These are phyloP conservation scores for Erythrobasidium hasegawianum DNA, from an alignment of 1,284 basidiomycete species.

Conservation along the genomic window DNA sequence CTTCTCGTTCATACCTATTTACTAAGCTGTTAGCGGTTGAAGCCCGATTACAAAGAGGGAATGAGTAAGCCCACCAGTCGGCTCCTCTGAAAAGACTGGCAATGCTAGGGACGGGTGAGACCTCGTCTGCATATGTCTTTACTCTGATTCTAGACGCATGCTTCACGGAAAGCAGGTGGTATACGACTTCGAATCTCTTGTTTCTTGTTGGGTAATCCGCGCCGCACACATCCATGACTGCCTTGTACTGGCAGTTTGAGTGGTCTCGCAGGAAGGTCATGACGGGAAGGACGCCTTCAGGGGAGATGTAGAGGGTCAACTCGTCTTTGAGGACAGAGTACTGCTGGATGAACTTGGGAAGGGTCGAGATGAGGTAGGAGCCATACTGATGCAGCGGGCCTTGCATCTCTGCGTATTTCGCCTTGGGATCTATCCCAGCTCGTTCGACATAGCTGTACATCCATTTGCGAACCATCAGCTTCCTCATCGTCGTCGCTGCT, in stretches of 20 bases:
- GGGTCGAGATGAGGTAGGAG: constrained; percentile 34
- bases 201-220: constrained; percentile 91
- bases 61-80: constrained; percentile 67
- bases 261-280: constrained; percentile 95
- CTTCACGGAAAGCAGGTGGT: constrained; percentile 83
- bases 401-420: constrained; percentile 32
- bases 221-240: constrained; percentile 86
- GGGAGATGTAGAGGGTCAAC: constrained; percentile 81
- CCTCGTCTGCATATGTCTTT: constrained; percentile 96
- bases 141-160: constrained; percentile 76
- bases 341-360: constrained; percentile 81
- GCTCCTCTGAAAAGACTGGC: constrained; percentile 79
- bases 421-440: constrained; percentile 28
- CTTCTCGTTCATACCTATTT: constrained; percentile 86
- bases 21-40: not conserved
- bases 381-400: constrained; percentile 37
- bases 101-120: constrained; percentile 86
- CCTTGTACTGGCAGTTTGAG: constrained; percentile 91
- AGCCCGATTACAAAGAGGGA: not conserved
- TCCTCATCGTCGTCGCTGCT: not conserved
- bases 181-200: constrained; percentile 95
- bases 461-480: not conserved
- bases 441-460: constrained; percentile 15
- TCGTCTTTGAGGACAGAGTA: constrained; percentile 98
- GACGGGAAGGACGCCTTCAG: constrained; percentile 75